Percentiles rank a stretch among this genome's conserved stretches.
Conservation (phyloP, 2,329 filamentous ascomycete species). For the Aspergillus cejpii region DNA sequence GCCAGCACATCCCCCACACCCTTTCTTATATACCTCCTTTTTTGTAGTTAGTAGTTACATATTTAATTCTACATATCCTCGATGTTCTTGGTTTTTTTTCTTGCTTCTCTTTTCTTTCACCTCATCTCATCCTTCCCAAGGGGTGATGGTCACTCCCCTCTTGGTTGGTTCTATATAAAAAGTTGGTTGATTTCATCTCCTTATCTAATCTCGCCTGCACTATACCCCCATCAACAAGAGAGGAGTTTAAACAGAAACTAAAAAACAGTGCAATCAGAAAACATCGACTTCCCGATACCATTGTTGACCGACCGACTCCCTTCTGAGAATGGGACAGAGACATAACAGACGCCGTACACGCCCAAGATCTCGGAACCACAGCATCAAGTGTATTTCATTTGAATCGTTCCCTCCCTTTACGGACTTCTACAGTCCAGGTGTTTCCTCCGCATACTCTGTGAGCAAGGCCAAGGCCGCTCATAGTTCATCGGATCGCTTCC, state of each 20-base stretch:
- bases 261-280: slow-evolving; percentile 6
- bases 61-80: no score
- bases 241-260: slow-evolving; percentile 4
- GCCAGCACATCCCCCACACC: slow-evolving; percentile 10
- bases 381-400: slow-evolving; percentile 18
- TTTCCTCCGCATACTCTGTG: slow-evolving; percentile 5
- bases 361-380: slow-evolving; percentile 35
- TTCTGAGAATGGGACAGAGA: slow-evolving; percentile 40
- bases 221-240: slow-evolving; percentile 4
- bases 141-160: slow-evolving; percentile 36
- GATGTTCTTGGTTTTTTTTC: slow-evolving; percentile 7
- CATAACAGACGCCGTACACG: slow-evolving; percentile 44
- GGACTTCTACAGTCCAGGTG: slow-evolving; percentile 3
- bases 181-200: slow-evolving; percentile 6
- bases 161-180: slow-evolving; percentile 16
- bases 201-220: slow-evolving; percentile 3
- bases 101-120: slow-evolving; percentile 15
- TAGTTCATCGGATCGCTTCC: slow-evolving; percentile 21
- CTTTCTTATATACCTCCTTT: slow-evolving; percentile 5
- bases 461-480: slow-evolving; percentile 14
- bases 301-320: slow-evolving; percentile 1
- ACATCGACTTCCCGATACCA: no score
- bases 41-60: background rate
- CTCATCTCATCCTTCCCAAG: slow-evolving; percentile 34
- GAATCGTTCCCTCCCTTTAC: slow-evolving; percentile 17